Conservation (phyloP, 2,329 filamentous ascomycete species). For the Ascochyta lentis region DNA sequence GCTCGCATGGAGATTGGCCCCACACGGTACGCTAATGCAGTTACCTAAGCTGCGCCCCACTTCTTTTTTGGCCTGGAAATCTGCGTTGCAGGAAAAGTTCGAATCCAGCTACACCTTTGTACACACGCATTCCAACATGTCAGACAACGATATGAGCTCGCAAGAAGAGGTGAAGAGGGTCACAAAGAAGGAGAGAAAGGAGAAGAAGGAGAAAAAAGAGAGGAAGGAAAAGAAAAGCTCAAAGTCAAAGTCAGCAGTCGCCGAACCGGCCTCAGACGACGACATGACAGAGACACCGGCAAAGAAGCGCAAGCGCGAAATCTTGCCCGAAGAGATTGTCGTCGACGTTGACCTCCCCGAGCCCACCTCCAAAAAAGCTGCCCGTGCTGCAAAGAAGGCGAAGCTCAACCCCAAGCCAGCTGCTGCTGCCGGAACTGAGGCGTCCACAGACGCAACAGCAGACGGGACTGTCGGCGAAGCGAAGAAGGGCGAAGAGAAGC, state of each 20-base stretch:
- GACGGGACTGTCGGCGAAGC: slow-evolving; percentile 40
- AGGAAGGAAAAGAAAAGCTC: slow-evolving; percentile 34
- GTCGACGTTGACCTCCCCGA: slow-evolving; percentile 90
- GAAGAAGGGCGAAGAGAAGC: slow-evolving; percentile 52
- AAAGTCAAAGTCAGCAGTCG: slow-evolving; percentile 26
- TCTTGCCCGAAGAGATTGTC: slow-evolving; percentile 72
- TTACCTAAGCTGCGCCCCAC: slow-evolving; percentile 12
- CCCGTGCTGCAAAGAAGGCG: slow-evolving; percentile 87
- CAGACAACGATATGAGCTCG: slow-evolving; percentile 19
- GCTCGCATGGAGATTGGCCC: slow-evolving; percentile 6
- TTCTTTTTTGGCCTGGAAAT: slow-evolving; percentile 12
- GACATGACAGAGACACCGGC: slow-evolving; percentile 29
- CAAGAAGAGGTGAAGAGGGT: slow-evolving; percentile 15
- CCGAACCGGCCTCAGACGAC: slow-evolving; percentile 22
- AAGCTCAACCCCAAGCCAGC: slow-evolving; percentile 55
- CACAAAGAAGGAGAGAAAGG: slow-evolving; percentile 31
- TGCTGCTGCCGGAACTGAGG: slow-evolving; percentile 13
- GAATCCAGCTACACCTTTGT: neutral
- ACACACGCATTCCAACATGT: slow-evolving; percentile 8
- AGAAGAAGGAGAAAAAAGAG: slow-evolving; percentile 39
- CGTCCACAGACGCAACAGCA: slow-evolving; percentile 18
- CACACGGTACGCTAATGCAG: slow-evolving; percentile 15
- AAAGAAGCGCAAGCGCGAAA: slow-evolving; percentile 63
- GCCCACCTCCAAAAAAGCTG: slow-evolving; percentile 91
- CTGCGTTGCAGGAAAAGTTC: slow-evolving; percentile 17